Base-by-base conservation (phyloP, 805 yeast species). In the Suhomyces pyralidae region DNA sequence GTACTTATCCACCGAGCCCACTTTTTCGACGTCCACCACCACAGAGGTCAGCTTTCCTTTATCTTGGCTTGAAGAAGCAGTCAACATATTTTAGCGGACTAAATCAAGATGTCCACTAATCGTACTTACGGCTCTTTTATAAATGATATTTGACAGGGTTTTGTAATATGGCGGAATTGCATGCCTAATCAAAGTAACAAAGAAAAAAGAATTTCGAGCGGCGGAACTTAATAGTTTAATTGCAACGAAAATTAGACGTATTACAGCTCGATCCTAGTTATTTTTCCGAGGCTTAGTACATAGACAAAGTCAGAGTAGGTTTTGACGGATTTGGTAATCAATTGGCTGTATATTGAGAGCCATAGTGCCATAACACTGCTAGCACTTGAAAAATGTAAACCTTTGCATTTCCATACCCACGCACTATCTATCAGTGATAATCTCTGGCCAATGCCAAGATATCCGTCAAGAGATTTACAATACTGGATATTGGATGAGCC, bases 11-110 rank as follows among this genome's bases (percentile, higher is more conserved):
- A 49, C 48, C 15, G 50, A 45, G 4, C 53, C 55, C 17, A 52
- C 34, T 17, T 47, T 52, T 24, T 52, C 53, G 19, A 52, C 50
- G 36, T 52, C 55, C 15, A 52, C 48, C 43, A 24, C 45, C 19
- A 51, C 42, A n/a, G 25, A 8, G 25, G 20, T 36, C 44, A 17
- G 42, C n/a, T 38, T 38, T 17, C 19, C 22, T 8, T 14, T 42
- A 9, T 42, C 45, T 24, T 22, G 19, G 19, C 45, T 42, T 19
- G 43, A 19, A n/a, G 30, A 14, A 4, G 30, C 22, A 17, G 17
- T 19, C 14, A 19, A 38, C 42, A 38, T 38, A 24, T 10, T 14
- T 38, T 38, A 17, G 24, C 9, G 7, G 24, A 17, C 42, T 38
- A 17, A 7, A 17, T 8, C 4, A 5, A n/a, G 17, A 38, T 17